These are phyloP conservation scores for Fomitopsis pinicola DNA, from an alignment of 1,284 basidiomycete species.

Conservation along the genomic window DNA sequence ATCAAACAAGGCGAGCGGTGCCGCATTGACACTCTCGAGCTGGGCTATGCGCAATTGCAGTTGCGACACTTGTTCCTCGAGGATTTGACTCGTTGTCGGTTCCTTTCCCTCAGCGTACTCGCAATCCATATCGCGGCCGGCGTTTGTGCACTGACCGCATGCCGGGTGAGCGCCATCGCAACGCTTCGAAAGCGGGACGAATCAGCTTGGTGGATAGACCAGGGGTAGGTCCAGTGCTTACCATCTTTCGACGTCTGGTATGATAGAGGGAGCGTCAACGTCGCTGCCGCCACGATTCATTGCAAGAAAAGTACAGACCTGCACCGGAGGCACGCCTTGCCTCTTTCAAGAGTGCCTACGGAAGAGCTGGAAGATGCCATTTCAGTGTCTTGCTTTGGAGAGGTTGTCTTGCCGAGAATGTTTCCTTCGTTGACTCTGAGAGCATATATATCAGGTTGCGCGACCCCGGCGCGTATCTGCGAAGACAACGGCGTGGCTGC, in stretches of 20 bases:
- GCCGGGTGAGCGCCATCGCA: slow-evolving; percentile 28
- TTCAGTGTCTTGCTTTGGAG: background rate
- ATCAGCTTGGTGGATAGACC: background rate
- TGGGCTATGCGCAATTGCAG: slow-evolving; percentile 25
- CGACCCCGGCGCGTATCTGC: background rate
- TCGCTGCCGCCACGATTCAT: background rate
- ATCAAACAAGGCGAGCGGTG: slow-evolving; percentile 21
- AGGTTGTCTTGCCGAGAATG: background rate
- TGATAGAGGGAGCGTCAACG: background rate
- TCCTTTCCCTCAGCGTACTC: slow-evolving; percentile 27
- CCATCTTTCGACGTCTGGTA: slow-evolving; percentile 28
- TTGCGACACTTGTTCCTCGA: slow-evolving; percentile 22
- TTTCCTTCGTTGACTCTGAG: background rate
- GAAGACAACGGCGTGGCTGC: background rate
- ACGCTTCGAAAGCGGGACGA: slow-evolving; percentile 11
- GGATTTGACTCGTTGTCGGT: slow-evolving; percentile 23
- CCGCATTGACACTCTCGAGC: slow-evolving; percentile 18
- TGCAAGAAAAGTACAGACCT: slow-evolving; percentile 14
- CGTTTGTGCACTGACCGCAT: slow-evolving; percentile 24
- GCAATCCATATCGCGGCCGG: slow-evolving; percentile 24
- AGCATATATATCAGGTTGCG: background rate
- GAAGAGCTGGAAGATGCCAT: slow-evolving; percentile 15
- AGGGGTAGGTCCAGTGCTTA: slow-evolving; percentile 4
- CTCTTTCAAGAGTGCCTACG: slow-evolving; percentile 24
- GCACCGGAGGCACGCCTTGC: slow-evolving; percentile 29